Conservation (phyloP, 805 yeast genomes). For the Candida methanosorbosa region DNA sequence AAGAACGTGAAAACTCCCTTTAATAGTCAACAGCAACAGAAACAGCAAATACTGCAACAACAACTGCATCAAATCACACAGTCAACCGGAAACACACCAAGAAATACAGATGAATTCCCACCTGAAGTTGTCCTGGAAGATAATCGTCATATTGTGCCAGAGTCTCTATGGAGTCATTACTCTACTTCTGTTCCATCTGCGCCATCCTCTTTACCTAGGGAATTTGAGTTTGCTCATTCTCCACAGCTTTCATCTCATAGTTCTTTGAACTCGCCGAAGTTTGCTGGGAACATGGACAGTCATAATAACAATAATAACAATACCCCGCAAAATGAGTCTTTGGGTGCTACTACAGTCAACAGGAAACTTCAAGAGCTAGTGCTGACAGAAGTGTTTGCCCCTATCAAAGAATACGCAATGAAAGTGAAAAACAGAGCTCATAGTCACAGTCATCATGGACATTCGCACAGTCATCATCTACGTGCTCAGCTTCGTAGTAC, state of each 20-base stretch:
- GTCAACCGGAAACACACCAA: background rate
- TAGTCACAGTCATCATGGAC: constrained; percentile 5
- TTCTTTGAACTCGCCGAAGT: too few relatives aligned
- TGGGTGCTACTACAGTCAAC: constrained; percentile 62
- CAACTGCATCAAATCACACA: background rate
- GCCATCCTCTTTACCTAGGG: background rate
- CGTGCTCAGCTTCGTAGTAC: too few relatives aligned
- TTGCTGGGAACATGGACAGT: too few relatives aligned
- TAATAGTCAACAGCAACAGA: background rate
- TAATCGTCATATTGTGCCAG: constrained; percentile 86
- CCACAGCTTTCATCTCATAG: background rate
- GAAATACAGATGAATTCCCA: constrained; percentile 21
- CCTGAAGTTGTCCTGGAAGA: constrained; percentile 91
- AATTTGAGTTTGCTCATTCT: background rate
- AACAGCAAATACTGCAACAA: background rate
- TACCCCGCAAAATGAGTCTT: constrained; percentile 7
- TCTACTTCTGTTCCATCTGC: constrained; percentile 36
- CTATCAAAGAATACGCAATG: constrained; percentile 27
- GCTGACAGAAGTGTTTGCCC: constrained; percentile 64
- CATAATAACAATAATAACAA: constrained; percentile 1
- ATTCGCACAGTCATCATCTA: constrained; percentile 2
- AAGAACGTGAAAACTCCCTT: too few relatives aligned
- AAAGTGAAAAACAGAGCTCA: constrained; percentile 8
- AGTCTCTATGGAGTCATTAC: constrained; percentile 60
- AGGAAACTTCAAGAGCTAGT: constrained; percentile 65